Evolutionary conservation across 2,329 filamentous ascomycete genomes (phyloP).

Genomic region (Penicillium sp.): DNA sequence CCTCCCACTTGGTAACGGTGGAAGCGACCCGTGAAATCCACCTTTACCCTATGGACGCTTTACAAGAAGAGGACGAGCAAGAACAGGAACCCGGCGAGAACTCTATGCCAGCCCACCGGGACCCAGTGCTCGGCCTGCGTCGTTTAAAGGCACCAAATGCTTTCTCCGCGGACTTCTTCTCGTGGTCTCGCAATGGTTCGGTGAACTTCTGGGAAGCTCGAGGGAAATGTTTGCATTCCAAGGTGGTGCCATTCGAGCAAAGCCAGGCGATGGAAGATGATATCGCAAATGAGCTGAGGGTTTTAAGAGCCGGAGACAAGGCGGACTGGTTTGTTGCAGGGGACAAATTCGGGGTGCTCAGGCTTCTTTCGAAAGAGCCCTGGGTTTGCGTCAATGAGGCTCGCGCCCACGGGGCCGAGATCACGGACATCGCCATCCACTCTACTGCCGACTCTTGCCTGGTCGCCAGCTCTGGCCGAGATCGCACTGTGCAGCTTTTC

Average conservation of each 20-base stretch:
- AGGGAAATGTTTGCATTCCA: conserved; percentile 64
- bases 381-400: conserved; percentile 65
- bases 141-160: conserved; percentile 60
- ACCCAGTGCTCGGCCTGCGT: conserved; percentile 68
- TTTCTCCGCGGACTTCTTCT: conserved; percentile 72
- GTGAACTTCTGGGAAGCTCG: conserved; percentile 79
- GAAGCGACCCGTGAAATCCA: conserved; percentile 74
- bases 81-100: conserved; percentile 28
- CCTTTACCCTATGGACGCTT: conserved; percentile 49
- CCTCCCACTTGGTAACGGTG: conserved; percentile 68
- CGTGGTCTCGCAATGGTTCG: conserved; percentile 79
- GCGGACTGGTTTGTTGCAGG: conserved; percentile 73
- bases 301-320: conserved; percentile 58
- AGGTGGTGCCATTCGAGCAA: conserved; percentile 70
- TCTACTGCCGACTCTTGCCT: conserved; percentile 62
- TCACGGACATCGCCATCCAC: conserved; percentile 75
- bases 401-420: conserved; percentile 83
- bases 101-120: conserved; percentile 56
- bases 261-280: conserved; percentile 44
- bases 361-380: conserved; percentile 49
- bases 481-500: conserved; percentile 94
- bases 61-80: conserved; percentile 31
- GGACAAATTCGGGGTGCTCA: conserved; percentile 80
- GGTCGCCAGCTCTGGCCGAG: conserved; percentile 79
- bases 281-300: conserved; percentile 56